Percentiles rank a stretch among this genome's conserved stretches.
phyloP scores from a whole-genome alignment of 768 basidiomycete genomes.

The Pholiota molesta region DNA sequence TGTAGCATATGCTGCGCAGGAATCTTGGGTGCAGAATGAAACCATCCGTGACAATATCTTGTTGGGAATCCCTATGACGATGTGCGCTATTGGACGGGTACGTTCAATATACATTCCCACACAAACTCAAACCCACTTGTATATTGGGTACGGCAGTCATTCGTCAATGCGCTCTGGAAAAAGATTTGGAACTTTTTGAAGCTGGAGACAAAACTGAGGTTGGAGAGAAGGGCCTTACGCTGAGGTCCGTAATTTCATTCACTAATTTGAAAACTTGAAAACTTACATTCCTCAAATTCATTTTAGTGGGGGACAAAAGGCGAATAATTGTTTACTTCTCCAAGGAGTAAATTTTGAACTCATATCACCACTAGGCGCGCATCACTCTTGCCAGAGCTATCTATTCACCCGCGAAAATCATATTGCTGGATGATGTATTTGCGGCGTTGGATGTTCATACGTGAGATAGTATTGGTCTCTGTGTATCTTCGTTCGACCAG shows the following conservation, averaged over 20 bases:
- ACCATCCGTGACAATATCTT: slow-evolving; percentile 79
- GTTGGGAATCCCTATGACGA: slow-evolving; percentile 77
- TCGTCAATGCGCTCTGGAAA: slow-evolving; percentile 69
- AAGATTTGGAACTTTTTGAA: slow-evolving; percentile 65
- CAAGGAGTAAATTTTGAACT: neutral
- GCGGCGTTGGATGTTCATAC: slow-evolving; percentile 55
- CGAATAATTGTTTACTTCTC: neutral
- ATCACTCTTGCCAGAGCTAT: slow-evolving; percentile 46
- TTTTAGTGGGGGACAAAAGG: slow-evolving; percentile 44
- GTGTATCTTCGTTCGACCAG: neutral
- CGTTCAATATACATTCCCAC: neutral
- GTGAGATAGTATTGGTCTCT: slow-evolving; percentile 19
- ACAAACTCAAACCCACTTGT: neutral
- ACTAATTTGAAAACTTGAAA: neutral
- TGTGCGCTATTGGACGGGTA: slow-evolving; percentile 64
- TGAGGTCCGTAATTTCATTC: slow-evolving; percentile 28
- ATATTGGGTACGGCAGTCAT: slow-evolving; percentile 40
- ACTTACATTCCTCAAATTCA: neutral
- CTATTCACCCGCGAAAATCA: slow-evolving; percentile 52
- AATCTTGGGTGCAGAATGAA: slow-evolving; percentile 80
- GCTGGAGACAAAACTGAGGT: slow-evolving; percentile 69
- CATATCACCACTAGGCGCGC: slow-evolving; percentile 35
- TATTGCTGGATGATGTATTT: slow-evolving; percentile 75
- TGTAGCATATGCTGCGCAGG: slow-evolving; percentile 78
- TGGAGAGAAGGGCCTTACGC: slow-evolving; percentile 68